Conservation (phyloP, 2,329 filamentous ascomycete species). For the Colletotrichum musicola region DNA sequence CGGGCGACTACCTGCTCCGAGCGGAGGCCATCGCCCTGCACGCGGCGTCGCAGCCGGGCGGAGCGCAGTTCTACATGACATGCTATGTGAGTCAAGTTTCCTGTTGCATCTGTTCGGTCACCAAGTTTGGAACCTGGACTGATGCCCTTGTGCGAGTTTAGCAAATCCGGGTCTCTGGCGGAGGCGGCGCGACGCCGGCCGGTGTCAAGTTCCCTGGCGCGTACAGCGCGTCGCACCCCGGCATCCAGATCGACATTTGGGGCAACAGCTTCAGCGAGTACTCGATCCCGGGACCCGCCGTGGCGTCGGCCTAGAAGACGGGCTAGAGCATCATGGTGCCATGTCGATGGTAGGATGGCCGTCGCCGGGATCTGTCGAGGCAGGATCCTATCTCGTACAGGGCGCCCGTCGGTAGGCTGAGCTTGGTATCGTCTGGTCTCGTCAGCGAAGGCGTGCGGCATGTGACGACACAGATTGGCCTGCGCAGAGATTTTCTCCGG, state of each 20-base stretch:
- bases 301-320: neutral
- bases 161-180: slow-evolving; percentile 44
- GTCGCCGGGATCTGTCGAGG: neutral
- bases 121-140: neutral
- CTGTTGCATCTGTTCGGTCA: slow-evolving; percentile 29
- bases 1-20: slow-evolving; percentile 58
- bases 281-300: slow-evolving; percentile 25
- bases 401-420: neutral
- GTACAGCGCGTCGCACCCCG: slow-evolving; percentile 51
- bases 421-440: neutral
- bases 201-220: slow-evolving; percentile 38
- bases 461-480: slow-evolving; percentile 3
- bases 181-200: slow-evolving; percentile 41
- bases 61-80: slow-evolving; percentile 36
- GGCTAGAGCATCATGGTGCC: neutral
- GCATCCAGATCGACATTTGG: slow-evolving; percentile 61
- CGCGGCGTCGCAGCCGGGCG: slow-evolving; percentile 47
- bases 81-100: slow-evolving; percentile 42
- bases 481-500: neutral
- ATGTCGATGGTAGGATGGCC: neutral
- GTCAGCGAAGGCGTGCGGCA: neutral
- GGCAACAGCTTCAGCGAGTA: slow-evolving; percentile 40
- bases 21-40: slow-evolving; percentile 61
- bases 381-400: too few relatives aligned
- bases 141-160: neutral